Evolutionary conservation across 2,329 filamentous ascomycete genomes (phyloP).

Genomic region (Sclerotinia trifoliorum): DNA sequence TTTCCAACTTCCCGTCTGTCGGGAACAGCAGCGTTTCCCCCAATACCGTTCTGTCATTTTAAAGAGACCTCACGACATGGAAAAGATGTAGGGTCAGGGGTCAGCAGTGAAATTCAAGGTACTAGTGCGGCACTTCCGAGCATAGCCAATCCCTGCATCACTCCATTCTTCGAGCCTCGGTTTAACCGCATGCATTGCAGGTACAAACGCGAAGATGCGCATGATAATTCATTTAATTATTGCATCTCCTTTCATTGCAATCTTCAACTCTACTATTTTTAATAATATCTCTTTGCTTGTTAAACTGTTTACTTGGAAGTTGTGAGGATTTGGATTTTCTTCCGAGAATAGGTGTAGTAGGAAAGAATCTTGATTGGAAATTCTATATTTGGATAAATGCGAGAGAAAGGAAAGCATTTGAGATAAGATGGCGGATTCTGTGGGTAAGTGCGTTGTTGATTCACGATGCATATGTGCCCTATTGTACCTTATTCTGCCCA

Average conservation of each 20-base stretch:
- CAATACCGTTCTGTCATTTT: neutral
- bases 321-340: neutral
- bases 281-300: constrained; percentile 11
- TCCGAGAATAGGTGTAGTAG: neutral
- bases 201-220: constrained; percentile 18
- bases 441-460: constrained; percentile 43
- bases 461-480: constrained; percentile 12
- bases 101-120: neutral
- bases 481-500: constrained; percentile 12
- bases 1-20: neutral
- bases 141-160: constrained; percentile 10
- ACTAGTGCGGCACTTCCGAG: neutral
- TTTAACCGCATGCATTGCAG: constrained; percentile 4
- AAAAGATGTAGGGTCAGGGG: neutral
- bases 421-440: constrained; percentile 52
- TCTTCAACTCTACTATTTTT: neutral
- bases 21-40: neutral
- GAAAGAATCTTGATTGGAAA: neutral
- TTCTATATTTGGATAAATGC: constrained; percentile 15
- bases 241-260: constrained; percentile 17
- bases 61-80: neutral
- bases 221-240: constrained; percentile 17
- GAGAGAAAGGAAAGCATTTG: constrained; percentile 12
- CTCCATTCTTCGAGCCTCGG: constrained; percentile 20
- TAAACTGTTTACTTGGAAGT: neutral